Base-by-base conservation (phyloP, 257 asterid genomes). In the Gentiana macrophylla region DNA sequence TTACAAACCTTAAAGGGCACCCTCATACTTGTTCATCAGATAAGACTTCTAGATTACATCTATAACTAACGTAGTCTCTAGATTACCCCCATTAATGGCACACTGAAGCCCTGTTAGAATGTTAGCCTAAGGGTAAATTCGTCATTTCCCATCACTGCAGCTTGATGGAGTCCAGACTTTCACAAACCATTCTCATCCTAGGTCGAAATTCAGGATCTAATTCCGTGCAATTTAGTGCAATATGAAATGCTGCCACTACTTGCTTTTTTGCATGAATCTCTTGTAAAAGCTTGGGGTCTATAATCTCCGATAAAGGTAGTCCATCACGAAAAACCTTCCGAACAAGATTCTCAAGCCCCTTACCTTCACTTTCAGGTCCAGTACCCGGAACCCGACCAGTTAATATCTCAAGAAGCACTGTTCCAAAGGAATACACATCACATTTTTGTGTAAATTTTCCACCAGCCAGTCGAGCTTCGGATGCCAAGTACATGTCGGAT, bases 231-330 rank as follows among this genome's bases (percentile, higher is more conserved):
- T 70, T 85, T 8, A 92, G 64, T 0, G 97, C 94, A 6, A 83
- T 67, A 37, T 92, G 94, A 71, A 92, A 88, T 34, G 83, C 64
- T 0, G 97, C 95, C 10, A 92, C 79, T 1, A 92, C 99, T 71
- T 92, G 97, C 60, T 78, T 85, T 75, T 92, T 92, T 0, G 93
- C 97, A 35, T 75, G 84, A 32, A 82, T 93, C 91, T 92, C 99
- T 2, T 72, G 81, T 78, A 81, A 12, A 4, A 92, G 86, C 35
- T 70, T 62, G 7, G 89, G 86, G 58, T 88, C 99, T 50, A 92
- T 81, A 43, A 92, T 71, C 72, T 83, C 95, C 0, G 94, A 89
- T 71, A 88, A 63, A 0, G 94, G 92, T 12, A 84, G 82, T 68
- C 79, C 94, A 53, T 92, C 94, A 0, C 78, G 74, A 32, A 92